phyloP scores from a whole-genome alignment of 805 yeast genomes.

The Cyberlindnera subsufficiens region DNA sequence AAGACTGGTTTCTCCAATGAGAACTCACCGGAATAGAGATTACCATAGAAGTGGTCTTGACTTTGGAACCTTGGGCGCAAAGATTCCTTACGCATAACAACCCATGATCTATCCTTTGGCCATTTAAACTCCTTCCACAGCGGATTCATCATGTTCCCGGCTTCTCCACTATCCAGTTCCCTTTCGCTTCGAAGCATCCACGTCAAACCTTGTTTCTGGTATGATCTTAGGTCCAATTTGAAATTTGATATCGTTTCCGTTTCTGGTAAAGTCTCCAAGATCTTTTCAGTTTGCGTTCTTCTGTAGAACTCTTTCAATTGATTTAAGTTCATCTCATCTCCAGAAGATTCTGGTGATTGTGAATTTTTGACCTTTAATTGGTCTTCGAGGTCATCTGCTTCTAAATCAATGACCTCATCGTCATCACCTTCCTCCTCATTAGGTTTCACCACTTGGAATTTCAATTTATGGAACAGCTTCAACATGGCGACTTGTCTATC shows the following conservation, averaged over 20 bases:
- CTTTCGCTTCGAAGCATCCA: conserved; percentile 87
- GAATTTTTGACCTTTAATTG: conserved; percentile 6
- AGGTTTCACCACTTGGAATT: conserved; percentile 20
- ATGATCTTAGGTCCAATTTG: conserved; percentile 55
- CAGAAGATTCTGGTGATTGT: conserved; percentile 2
- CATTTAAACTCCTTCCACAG: conserved; percentile 76
- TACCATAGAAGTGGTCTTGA: conserved; percentile 55
- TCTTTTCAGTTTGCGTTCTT: conserved; percentile 60
- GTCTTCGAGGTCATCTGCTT: conserved; percentile 27
- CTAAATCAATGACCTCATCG: conserved; percentile 28
- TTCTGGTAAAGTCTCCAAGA: conserved; percentile 52
- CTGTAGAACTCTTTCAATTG: conserved; percentile 73
- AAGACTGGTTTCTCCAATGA: conserved; percentile 62
- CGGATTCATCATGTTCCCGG: conserved; percentile 54
- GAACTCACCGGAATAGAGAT: conserved; percentile 75
- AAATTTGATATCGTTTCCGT: conserved; percentile 48
- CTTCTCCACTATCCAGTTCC: conserved; percentile 45
- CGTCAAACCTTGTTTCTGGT: conserved; percentile 79
- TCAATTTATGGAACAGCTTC: conserved; percentile 47
- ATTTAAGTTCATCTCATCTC: conserved; percentile 50
- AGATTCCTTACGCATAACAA: conserved; percentile 22
- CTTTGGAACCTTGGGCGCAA: conserved; percentile 8
- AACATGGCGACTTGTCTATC: conserved; percentile 51
- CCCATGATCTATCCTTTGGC: conserved; percentile 52
- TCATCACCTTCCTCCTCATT: conserved; percentile 15